phyloP scores from a whole-genome alignment of 2,329 filamentous ascomycete species.

The Sclerotinia subarctica region DNA sequence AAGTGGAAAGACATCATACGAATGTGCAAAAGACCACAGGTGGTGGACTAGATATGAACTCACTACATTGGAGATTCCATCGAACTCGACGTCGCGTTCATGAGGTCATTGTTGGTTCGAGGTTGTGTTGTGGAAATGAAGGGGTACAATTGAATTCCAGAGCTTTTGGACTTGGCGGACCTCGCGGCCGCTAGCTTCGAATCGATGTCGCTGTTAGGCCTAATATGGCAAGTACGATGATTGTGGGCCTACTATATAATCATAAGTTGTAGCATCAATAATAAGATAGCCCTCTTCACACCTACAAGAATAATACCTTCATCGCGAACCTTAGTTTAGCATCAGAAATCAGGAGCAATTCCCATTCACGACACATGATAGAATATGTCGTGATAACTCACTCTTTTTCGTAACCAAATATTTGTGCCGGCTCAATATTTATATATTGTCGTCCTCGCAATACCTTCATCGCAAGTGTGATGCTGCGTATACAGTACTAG shows the following conservation, averaged over 20 bases:
- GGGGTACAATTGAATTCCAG: neutral
- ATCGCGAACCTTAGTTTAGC: neutral
- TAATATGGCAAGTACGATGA: no score
- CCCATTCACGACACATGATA: no score
- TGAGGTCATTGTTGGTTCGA: neutral
- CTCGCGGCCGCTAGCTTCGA: neutral
- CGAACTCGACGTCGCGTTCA: neutral
- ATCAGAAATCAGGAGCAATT: neutral
- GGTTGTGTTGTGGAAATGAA: neutral
- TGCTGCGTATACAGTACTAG: neutral
- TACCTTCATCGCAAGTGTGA: neutral
- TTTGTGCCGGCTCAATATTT: no score
- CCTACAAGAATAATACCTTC: no score
- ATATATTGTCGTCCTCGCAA: neutral
- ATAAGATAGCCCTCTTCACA: no score
- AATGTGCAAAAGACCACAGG: neutral
- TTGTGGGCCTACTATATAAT: no score
- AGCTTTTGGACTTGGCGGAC: no score
- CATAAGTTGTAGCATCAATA: no score
- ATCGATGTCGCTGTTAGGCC: no score
- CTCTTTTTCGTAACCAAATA: no score
- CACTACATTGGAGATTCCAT: neutral
- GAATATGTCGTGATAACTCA: no score
- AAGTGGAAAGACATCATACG: neutral
- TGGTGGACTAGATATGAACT: neutral